Evolutionary conservation across 257 asterid species (phyloP), one percentile per base, ranked within the genome.

Genomic region (Phtheirospermum japonicum): DNA sequence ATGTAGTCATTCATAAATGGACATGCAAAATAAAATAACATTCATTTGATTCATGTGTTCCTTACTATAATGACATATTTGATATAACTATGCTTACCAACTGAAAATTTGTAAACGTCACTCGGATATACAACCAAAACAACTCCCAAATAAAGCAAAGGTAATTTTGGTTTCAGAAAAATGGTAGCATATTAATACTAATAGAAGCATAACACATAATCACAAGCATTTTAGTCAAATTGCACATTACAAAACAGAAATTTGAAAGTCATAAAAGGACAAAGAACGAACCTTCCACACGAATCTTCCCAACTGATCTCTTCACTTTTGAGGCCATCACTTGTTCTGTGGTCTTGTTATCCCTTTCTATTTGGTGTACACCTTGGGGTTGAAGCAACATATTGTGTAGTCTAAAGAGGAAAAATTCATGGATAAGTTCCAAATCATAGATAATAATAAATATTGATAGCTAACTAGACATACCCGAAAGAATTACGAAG

Each of bases 401-500:
- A 58, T 89, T 87, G 82, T 92, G 97, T 51, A 92, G 79, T 54
- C 99, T 92, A 69, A 52, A 66, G 48, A 71, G 57, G 63, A 68
- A 65, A n/a, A 68, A 20, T 18, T 18, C 26, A 55, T 13, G 33
- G 19, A 61, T 43, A 48, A 39, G 51, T 31, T 67, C 48, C 32
- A 7, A 14, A 31, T 30, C 31, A 40, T 43, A 14, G 5, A 62
- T 7, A 31, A 30, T n/a, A 30, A 30, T n/a, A 60, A 11, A 23
- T 12, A 68, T 64, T 10, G 33, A 43, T 23, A 1, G 1, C 28
- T 23, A 23, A 23, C 3, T 23, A 42, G 36, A 64, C 82, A 9
- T 83, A 92, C 99, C 99, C 96, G 62, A 92, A 92, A 66, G 99
- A 94, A 76, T 76, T 76, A 63, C 97, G 97, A 69, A 92, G 94